Evolutionary conservation across 2,329 filamentous ascomycete genomes (phyloP).

Genomic region (Fusarium chuoi): DNA sequence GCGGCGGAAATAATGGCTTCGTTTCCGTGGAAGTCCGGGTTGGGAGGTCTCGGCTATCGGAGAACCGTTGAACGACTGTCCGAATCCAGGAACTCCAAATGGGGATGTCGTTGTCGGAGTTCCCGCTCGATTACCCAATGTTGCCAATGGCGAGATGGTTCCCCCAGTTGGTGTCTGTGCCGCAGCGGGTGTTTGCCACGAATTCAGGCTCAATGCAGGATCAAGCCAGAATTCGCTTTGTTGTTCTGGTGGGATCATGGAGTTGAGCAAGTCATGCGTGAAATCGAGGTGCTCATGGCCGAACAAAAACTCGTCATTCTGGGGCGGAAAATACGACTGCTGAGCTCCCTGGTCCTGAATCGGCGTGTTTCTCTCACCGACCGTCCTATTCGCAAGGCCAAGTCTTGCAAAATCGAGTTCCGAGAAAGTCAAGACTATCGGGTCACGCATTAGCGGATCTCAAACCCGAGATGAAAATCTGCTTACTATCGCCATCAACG

Average conservation of each 20-base stretch:
- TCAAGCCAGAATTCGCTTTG: not conserved
- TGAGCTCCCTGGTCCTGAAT: not conserved
- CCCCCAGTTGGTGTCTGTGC: not conserved
- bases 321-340: not conserved
- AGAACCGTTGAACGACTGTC: not conserved
- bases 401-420: constrained; percentile 33
- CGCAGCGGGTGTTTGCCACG: not conserved
- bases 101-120: not conserved
- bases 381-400: not conserved
- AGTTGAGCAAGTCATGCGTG: not conserved
- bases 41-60: not conserved
- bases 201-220: not conserved
- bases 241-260: not conserved
- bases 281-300: not conserved
- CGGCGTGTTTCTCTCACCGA: not conserved
- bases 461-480: not conserved
- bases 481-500: constrained; percentile 27
- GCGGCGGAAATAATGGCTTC: constrained; percentile 18
- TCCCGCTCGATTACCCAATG: not conserved
- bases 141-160: not conserved
- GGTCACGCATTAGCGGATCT: not conserved
- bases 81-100: not conserved
- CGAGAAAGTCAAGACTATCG: constrained; percentile 28
- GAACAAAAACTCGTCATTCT: not conserved
- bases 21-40: constrained; percentile 10